Conservation (phyloP, 2,329 filamentous ascomycete genomes). For the Ophiostoma pallidulum region DNA sequence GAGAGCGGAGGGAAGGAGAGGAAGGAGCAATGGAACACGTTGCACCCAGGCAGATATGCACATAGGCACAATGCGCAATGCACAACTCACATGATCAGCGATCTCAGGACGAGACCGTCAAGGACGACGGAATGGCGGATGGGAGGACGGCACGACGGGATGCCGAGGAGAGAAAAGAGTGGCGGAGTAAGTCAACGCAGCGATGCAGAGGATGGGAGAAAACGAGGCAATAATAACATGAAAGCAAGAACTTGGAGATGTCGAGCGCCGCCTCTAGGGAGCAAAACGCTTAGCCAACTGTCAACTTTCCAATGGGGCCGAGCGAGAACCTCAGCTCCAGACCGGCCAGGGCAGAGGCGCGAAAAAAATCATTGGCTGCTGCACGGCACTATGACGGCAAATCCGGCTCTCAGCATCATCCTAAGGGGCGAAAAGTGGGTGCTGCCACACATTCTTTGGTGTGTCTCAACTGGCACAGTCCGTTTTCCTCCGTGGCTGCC, state of each 20-base stretch:
- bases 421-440: not conserved
- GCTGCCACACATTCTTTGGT: not conserved
- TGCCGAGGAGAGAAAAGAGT: conserved; percentile 1
- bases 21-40: no score
- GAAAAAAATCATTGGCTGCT: conserved; percentile 12
- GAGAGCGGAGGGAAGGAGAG: not conserved
- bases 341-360: conserved; percentile 4
- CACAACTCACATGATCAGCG: not conserved
- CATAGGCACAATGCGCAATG: no score
- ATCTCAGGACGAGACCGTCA: conserved; percentile 1
- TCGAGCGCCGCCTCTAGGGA: no score
- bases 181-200: conserved; percentile 7
- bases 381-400: conserved; percentile 12
- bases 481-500: conserved; percentile 10
- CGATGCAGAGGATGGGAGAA: not conserved
- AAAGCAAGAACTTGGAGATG: no score
- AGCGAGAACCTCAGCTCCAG: conserved; percentile 9
- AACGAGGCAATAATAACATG: not conserved
- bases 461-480: conserved; percentile 3
- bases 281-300: no score
- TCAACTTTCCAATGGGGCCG: no score
- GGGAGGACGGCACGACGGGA: not conserved
- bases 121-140: not conserved
- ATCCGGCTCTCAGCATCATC: conserved; percentile 9
- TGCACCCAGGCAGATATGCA: no score